A percentile compares a stretch with the other conserved stretches of the same genome.
phyloP scores from a whole-genome alignment of 2,329 filamentous ascomycete species.

The Pseudonectria foliicola region DNA sequence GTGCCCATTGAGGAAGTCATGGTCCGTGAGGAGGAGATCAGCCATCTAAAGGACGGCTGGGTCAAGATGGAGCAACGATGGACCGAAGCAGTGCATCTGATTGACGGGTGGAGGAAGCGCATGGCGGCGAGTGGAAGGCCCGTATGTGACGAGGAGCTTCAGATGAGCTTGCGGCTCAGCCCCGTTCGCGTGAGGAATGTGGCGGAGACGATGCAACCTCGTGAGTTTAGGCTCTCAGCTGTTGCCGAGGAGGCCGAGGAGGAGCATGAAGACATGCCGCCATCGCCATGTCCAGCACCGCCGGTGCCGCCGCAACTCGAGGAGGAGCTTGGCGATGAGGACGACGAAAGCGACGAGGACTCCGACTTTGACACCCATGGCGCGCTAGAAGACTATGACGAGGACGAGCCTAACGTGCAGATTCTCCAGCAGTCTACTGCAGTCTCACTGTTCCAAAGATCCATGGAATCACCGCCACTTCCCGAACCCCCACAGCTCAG shows the following conservation, averaged over 20 bases:
- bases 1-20: conserved; percentile 93
- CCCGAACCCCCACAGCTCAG: conserved; percentile 41
- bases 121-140: conserved; percentile 65
- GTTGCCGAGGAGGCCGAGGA: conserved; percentile 42
- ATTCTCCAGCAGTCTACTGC: conserved; percentile 38
- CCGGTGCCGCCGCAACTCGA: conserved; percentile 10
- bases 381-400: conserved; percentile 36
- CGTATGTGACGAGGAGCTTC: conserved; percentile 61
- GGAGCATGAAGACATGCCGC: conserved; percentile 11
- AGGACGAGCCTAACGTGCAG: conserved; percentile 37
- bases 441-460: conserved; percentile 16
- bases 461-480: conserved; percentile 37
- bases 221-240: conserved; percentile 35
- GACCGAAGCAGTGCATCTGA: conserved; percentile 82
- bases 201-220: conserved; percentile 36
- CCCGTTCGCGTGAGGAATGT: conserved; percentile 50
- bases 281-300: conserved; percentile 23
- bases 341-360: conserved; percentile 30
- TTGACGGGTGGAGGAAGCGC: conserved; percentile 83
- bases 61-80: conserved; percentile 89
- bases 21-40: conserved; percentile 85
- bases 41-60: conserved; percentile 74
- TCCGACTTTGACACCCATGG: conserved; percentile 38
- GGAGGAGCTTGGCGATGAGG: conserved; percentile 19
- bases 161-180: conserved; percentile 59